phyloP scores from a whole-genome alignment of 2,329 filamentous ascomycete genomes.

The Myriosclerotinia curreyana region DNA sequence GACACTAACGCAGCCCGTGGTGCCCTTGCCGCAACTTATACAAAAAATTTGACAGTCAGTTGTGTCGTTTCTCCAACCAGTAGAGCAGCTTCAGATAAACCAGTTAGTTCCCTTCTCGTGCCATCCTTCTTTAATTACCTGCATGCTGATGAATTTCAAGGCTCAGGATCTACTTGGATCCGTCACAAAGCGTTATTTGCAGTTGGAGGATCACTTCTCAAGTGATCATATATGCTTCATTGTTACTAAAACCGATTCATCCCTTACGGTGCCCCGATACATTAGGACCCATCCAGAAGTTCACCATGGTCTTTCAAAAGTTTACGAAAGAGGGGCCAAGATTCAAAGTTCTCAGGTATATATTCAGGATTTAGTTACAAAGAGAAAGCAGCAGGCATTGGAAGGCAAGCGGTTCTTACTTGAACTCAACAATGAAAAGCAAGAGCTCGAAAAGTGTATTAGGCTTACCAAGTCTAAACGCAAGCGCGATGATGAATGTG shows the following conservation, averaged over 20 bases:
- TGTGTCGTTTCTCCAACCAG: constrained; percentile 26
- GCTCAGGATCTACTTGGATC: constrained; percentile 30
- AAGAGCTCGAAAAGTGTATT: background rate
- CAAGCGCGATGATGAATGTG: background rate
- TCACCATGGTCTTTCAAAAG: background rate
- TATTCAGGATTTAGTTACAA: no score
- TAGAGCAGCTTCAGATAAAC: constrained; percentile 24
- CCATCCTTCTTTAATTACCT: background rate
- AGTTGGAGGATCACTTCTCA: constrained; percentile 28
- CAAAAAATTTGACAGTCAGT: constrained; percentile 26
- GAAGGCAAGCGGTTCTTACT: background rate
- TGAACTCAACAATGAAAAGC: background rate
- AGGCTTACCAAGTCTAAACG: background rate
- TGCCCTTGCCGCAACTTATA: constrained; percentile 25
- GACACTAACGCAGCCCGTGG: constrained; percentile 28
- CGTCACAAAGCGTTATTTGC: constrained; percentile 23
- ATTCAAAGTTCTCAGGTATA: no score
- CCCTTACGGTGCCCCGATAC: constrained; percentile 21
- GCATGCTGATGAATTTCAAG: constrained; percentile 1
- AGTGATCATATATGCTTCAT: constrained; percentile 28
- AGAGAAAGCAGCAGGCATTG: background rate
- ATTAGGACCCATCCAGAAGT: constrained; percentile 21
- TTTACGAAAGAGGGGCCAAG: background rate
- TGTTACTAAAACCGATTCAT: constrained; percentile 26
- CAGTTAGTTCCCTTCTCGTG: no score